Base-by-base conservation (phyloP, 192 early-diverging fungal genomes). In the Coemansia guatemalensis region DNA sequence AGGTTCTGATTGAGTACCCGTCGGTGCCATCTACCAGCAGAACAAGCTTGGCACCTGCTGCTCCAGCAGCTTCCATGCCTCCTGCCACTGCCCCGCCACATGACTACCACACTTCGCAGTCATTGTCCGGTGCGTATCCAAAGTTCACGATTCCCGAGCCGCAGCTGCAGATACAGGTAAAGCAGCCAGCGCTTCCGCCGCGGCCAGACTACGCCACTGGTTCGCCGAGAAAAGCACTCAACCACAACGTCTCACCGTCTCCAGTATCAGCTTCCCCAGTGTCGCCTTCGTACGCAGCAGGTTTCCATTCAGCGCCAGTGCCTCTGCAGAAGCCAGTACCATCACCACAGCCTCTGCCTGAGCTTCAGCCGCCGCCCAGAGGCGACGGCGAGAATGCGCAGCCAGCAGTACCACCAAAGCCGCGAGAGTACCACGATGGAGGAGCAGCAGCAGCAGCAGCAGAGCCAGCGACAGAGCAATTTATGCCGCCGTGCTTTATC, bases 391-490 rank as follows among this genome's bases (percentile, higher is more conserved):
- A 53, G 6, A 25, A 30, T 14, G 32, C 44, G 4, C 53, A 35
- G 47, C 67, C 67, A 25, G n/a, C 25, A 25, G 11, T 81, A 20
- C 78, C 78, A 35, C 78, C 78, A 26, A 81, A 81, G 56, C 78
- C 78, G 14, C 65, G 66, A 23, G 77, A 67, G 26, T 80, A 80
- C 62, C 47, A 67, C 41, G 69, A 52, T 4, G 48, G 41, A 18
- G 39, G 11, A 21, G 24, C 64, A 22, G 44, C 53, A 23, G 17
- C 6, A 14, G 58, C 2, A 18, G 7, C 41, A 21, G 33, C 26
- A 44, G 25, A 27, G 12, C 35, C 25, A 44, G 9, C 26, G 1
- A 18, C 51, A 24, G 56, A 56, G 27, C 11, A 51, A 18, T 73
- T 62, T 44, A 73, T 82, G 68, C 60, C 71, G 18, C 65, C 62